Evolutionary conservation across 768 basidiomycete genomes (phyloP).

Genomic region (Lactifluus volemus): DNA sequence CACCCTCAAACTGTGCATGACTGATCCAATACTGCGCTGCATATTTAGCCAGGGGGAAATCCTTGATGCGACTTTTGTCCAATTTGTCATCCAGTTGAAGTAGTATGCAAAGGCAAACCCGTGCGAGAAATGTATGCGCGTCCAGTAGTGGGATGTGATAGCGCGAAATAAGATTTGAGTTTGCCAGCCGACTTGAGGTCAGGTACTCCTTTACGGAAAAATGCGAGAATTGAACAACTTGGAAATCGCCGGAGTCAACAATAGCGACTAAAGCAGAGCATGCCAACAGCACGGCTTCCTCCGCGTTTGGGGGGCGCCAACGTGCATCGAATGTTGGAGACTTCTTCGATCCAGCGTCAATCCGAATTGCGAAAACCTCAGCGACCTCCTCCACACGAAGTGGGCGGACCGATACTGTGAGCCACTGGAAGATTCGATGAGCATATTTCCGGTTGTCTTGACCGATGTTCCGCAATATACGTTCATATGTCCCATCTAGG

Average conservation of each 20-base stretch:
- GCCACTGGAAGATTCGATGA: background rate
- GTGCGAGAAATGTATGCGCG: background rate
- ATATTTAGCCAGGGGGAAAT: background rate
- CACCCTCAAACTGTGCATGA: background rate
- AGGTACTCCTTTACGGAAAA: background rate
- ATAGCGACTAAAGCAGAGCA: background rate
- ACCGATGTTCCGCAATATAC: background rate
- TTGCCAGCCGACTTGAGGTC: background rate
- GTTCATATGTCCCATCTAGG: background rate
- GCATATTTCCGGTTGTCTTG: background rate
- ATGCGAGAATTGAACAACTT: background rate
- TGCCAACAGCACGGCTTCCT: background rate
- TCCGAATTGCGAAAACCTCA: background rate
- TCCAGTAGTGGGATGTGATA: background rate
- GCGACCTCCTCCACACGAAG: background rate
- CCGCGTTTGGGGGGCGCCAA: background rate
- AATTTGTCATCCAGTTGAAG: background rate
- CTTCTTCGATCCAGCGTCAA: accelerated
- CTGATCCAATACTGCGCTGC: background rate
- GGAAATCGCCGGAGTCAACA: background rate
- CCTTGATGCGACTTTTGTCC: background rate
- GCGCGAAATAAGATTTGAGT: background rate
- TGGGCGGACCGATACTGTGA: background rate
- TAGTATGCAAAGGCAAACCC: background rate
- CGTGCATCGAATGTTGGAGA: background rate